These are phyloP conservation scores for Trichoderma sp. DNA, from an alignment of 2,329 filamentous ascomycete species.

Conservation along the genomic window DNA sequence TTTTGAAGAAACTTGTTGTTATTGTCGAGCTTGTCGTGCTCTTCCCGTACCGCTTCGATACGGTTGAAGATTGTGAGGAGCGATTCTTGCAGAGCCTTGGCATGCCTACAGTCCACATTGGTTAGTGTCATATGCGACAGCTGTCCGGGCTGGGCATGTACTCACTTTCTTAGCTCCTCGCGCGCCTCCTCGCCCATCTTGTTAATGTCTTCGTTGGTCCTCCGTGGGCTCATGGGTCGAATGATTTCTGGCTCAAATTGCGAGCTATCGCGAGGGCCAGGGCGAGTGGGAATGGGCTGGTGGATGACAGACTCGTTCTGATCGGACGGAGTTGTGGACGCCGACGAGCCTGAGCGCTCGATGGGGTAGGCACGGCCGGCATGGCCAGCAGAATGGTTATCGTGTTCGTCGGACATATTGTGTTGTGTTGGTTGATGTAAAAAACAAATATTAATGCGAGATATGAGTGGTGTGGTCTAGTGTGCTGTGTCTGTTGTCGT, in stretches of 20 bases:
- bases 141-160: conserved; percentile 39
- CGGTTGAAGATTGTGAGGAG: conserved; percentile 87
- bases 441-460: not conserved
- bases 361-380: conserved; percentile 38
- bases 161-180: conserved; percentile 60
- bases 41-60: conserved; percentile 89
- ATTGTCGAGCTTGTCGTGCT: conserved; percentile 94
- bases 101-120: conserved; percentile 62
- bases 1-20: conserved; percentile 98
- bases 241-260: conserved; percentile 86
- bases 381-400: conserved; percentile 31
- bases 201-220: conserved; percentile 89
- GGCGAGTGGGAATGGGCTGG: conserved; percentile 59
- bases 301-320: conserved; percentile 47
- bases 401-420: conserved; percentile 32
- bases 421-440: not conserved
- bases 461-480: not conserved
- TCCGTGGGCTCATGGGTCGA: conserved; percentile 87
- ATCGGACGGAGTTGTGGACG: conserved; percentile 40
- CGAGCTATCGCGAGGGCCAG: conserved; percentile 72
- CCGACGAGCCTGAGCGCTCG: conserved; percentile 43
- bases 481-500: not conserved
- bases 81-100: conserved; percentile 83
- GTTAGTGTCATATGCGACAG: conserved; percentile 7
- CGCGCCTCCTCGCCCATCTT: conserved; percentile 82